These are phyloP conservation scores for Clathrospora elynae DNA, from an alignment of 2,329 filamentous ascomycete genomes.

Conservation along the genomic window DNA sequence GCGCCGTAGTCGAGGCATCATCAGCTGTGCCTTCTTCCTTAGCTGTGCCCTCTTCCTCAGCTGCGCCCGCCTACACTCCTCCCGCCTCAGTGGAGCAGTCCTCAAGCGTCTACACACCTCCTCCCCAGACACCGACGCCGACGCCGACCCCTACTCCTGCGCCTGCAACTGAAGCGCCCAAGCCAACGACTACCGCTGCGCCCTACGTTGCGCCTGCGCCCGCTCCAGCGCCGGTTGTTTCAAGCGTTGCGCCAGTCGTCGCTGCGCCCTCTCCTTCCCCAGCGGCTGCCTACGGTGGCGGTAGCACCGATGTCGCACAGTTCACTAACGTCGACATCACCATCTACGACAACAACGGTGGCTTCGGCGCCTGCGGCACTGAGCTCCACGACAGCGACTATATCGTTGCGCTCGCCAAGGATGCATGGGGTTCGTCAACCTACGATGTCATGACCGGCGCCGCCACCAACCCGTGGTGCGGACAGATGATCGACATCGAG, in stretches of 20 bases:
- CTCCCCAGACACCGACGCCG: constrained; percentile 12
- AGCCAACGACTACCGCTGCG: constrained; percentile 10
- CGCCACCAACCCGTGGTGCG: constrained; percentile 44
- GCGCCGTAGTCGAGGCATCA: constrained; percentile 17
- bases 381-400: constrained; percentile 28
- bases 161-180: constrained; percentile 10
- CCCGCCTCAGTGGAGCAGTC: constrained; percentile 11
- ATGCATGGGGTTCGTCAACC: constrained; percentile 37
- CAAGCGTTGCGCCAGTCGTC: constrained; percentile 11
- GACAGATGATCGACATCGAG: constrained; percentile 39
- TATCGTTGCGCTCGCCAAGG: constrained; percentile 38
- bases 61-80: constrained; percentile 20
- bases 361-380: constrained; percentile 39
- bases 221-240: constrained; percentile 7
- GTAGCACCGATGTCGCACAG: constrained; percentile 9
- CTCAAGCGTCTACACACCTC: constrained; percentile 21
- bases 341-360: constrained; percentile 42
- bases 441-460: constrained; percentile 39
- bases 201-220: constrained; percentile 8
- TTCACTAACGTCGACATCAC: constrained; percentile 39
- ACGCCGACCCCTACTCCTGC: constrained; percentile 15
- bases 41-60: constrained; percentile 19
- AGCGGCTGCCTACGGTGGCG: constrained; percentile 2
- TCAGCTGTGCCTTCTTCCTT: constrained; percentile 14
- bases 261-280: constrained; percentile 15